phyloP scores from a whole-genome alignment of 1,139 yeast species.

The Groenewaldozyma auringiensis region DNA sequence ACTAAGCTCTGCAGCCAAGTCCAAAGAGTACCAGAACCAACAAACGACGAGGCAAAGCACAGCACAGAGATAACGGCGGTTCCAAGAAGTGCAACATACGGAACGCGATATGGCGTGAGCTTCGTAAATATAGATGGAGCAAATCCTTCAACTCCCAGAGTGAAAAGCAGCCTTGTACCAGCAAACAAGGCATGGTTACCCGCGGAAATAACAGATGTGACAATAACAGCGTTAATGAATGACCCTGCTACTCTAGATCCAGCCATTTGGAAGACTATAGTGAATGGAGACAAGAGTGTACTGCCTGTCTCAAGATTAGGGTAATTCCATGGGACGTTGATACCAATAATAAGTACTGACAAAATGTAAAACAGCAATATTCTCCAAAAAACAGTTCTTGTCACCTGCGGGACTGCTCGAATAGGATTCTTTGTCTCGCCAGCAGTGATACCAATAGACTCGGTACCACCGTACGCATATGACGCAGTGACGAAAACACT shows the following conservation, averaged over 20 bases:
- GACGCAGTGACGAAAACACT: constrained; percentile 52
- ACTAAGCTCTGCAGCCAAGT: constrained; percentile 62
- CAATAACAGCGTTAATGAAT: constrained; percentile 45
- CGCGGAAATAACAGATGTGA: constrained; percentile 45
- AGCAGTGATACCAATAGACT: constrained; percentile 55
- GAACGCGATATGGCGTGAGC: constrained; percentile 41
- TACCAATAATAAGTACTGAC: constrained; percentile 40
- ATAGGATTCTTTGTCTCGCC: constrained; percentile 59
- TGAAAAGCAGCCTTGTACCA: constrained; percentile 42
- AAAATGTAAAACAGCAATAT: constrained; percentile 40
- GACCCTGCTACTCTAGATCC: constrained; percentile 42
- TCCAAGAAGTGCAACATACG: constrained; percentile 39
- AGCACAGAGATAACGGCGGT: constrained; percentile 47
- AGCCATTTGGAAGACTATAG: constrained; percentile 51
- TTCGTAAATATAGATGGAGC: constrained; percentile 42
- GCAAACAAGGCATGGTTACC: constrained; percentile 48
- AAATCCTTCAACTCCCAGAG: constrained; percentile 43
- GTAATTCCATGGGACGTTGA: constrained; percentile 42
- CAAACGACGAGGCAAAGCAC: constrained; percentile 51
- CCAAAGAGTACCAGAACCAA: constrained; percentile 46
- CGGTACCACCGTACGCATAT: constrained; percentile 64
- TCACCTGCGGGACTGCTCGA: constrained; percentile 49
- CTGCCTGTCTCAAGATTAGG: constrained; percentile 36
- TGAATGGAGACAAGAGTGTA: constrained; percentile 54
- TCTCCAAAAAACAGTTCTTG: constrained; percentile 53